Base-by-base conservation (phyloP, 805 yeast genomes). In the Saccharomycopsis capsularis region DNA sequence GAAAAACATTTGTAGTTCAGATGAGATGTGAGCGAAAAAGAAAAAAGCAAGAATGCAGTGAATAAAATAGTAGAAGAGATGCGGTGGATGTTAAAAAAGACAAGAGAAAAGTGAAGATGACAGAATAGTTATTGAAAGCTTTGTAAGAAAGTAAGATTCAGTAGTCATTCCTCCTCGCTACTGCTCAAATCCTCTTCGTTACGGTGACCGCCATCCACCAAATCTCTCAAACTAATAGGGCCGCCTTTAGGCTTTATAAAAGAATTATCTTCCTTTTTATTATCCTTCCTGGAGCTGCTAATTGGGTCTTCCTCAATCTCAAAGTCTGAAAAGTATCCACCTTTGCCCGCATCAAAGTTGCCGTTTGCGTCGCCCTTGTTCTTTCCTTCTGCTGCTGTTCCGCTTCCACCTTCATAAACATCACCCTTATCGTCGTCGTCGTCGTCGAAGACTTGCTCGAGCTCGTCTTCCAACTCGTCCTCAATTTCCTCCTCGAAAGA, bases 391-490 rank as follows among this genome's bases (percentile, higher is more conserved):
- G 23, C 4, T 22, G 22, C 46, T 19, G 23, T 34, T 13, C 21
- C 40, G 24, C 23, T 22, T 4, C 35, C 46, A 32, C 35, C 35
- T 18, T 39, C 47, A 37, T 44, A n/a, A n/a, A n/a, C 45, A 27
- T 21, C 53, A 5, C 40, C 46, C 15, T 34, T 37, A 40, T 38
- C 46, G 3, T 50, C 40, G 21, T 50, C 46, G 11, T 40, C 47
- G 15, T 42, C 46, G n/a, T 37, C 45, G 3, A 42, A 29, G 3
- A 45, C 42, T 13, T 45, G 38, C 16, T 50, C 46, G 3, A 45
- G 42, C 32, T 50, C 53, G 30, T 50, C 53, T 16, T 50, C 48
- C 5, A 45, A 21, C 24, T 50, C 53, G 25, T 48, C 47, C 23
- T 47, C 47, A 18, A 40, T 22, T 18, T 37, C 42, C 13, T 39